Base-by-base conservation (phyloP, 345 rosid species). In the Dovyalis caffra region DNA sequence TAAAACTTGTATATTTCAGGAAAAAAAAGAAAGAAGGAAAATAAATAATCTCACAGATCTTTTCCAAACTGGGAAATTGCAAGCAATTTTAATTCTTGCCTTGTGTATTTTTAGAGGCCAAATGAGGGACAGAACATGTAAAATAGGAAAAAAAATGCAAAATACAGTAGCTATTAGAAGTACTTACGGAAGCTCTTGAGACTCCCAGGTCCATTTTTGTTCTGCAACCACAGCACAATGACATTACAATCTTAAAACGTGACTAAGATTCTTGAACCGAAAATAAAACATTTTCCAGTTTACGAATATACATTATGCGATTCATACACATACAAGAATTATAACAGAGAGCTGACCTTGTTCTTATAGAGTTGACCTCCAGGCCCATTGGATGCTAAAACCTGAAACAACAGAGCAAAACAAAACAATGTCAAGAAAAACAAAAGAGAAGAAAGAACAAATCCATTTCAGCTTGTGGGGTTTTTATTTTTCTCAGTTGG, bases 171-270 rank as follows among this genome's bases (percentile, higher is more conserved):
- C n/a, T n/a, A n/a, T n/a, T n/a, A n/a, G 16, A 6, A 58, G 25
- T 21, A 76, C 90, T 85, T 80, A 87, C 90, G 88, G 81, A 8
- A 69, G 75, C 77, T 78, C 79, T 76, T 83, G 53, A 87, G 80
- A 76, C 86, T 85, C 28, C 90, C 90, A 21, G 83, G 81, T 20
- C 90, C 90, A 64, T 83, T 82, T 1, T 45, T 73, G 16, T 68
- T 78, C 87, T 87, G 88, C 43, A 76, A 51, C 25, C 37, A 45
- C 45, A 35, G 10, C 15, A 20, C 26, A 16, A 16, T 16, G 47
- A 2, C 20, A 18, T 15, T n/a, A 66, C 23, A 66, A 38, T 6
- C 71, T 14, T 3, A 68, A 26, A 5, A 37, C 31, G n/a, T 12
- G 26, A 68, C 10, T 23, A 21, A 40, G 34, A 58, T 32, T 9